These are phyloP conservation scores for Penicillium malachiteum DNA, from an alignment of 495 filamentous ascomycete genomes.

Conservation along the genomic window DNA sequence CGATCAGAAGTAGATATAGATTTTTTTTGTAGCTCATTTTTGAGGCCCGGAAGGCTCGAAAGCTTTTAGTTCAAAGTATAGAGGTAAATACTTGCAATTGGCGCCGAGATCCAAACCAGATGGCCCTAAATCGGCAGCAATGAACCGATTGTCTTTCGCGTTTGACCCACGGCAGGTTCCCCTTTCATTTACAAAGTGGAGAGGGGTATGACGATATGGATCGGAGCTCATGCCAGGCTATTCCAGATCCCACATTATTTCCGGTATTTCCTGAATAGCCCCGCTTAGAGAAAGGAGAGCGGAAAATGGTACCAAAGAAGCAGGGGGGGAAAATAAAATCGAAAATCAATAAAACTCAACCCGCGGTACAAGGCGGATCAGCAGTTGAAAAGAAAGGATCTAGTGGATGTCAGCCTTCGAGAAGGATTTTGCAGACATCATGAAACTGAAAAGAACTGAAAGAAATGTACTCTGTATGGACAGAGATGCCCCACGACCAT, in stretches of 20 bases:
- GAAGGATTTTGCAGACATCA: conserved; percentile 6
- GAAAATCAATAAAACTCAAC: not conserved
- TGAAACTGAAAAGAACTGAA: not conserved
- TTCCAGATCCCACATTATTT: not conserved
- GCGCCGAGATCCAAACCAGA: not conserved
- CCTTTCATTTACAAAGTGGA: conserved; percentile 19
- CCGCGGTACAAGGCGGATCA: not conserved
- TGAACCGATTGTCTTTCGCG: conserved; percentile 11
- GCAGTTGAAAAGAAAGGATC: conserved; percentile 9
- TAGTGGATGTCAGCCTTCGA: conserved; percentile 19
- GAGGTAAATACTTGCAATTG: not conserved
- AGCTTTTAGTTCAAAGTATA: no score
- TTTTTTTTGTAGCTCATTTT: no score
- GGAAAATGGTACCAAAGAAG: not conserved
- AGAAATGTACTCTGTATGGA: not conserved
- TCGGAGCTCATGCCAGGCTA: conserved; percentile 11
- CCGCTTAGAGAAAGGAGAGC: not conserved
- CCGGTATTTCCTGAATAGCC: not conserved
- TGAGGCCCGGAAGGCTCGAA: no score
- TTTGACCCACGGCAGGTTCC: conserved; percentile 16
- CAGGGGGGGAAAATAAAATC: not conserved
- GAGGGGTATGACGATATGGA: conserved; percentile 16
- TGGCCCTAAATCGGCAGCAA: conserved; percentile 11
- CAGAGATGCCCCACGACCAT: not conserved
- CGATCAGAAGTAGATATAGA: no score